Evolutionary conservation across 345 rosid species (phyloP), one percentile per base, ranked within the genome.

Genomic region (Turritis glabra): DNA sequence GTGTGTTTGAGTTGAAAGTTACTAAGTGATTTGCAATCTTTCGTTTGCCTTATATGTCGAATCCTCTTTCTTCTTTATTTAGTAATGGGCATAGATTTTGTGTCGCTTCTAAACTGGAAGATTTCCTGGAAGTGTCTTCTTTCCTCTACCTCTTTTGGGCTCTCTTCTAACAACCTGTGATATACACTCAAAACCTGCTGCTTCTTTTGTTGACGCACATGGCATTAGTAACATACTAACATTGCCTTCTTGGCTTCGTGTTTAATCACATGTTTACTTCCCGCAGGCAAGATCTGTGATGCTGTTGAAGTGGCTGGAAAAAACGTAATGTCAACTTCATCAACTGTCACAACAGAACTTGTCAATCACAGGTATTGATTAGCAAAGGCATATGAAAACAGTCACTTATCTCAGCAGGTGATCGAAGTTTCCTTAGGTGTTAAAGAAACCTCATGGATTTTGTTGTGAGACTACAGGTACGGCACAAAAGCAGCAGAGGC

Each of bases 231-330:
- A 5, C 14, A 30, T 30, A 30, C 33, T 21, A 67, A 56, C 37
- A 32, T 57, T 35, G 18, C 12, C 23, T 40, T 30, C 15, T 50
- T 23, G 59, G 35, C 8, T 47, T 17, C 8, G 17, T 38, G 62
- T 27, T 40, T 3, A 3, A 40, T 18, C 13, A 27, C 23, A 41
- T 60, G 6, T 48, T 33, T 17, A 67, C 27, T 33, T 38, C 22
- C 4, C 64, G 69, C 78, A 89, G 93, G 84, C 79, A 94, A 88
- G 82, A 85, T 90, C 22, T 92, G 87, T 23, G 97, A 94, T 80
- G 99, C 99, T 27, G 86, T 86, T 79, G 97, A 94, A 82, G 93
- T 91, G 67, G 87, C 97, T 33, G 99, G 97, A 64, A 91, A 77
- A 85, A 91, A 87, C 76, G 93, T 91, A 44, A 84, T 94, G 97